Base-by-base conservation (phyloP, 495 filamentous ascomycete genomes). In the Neurospora sublineolata region DNA sequence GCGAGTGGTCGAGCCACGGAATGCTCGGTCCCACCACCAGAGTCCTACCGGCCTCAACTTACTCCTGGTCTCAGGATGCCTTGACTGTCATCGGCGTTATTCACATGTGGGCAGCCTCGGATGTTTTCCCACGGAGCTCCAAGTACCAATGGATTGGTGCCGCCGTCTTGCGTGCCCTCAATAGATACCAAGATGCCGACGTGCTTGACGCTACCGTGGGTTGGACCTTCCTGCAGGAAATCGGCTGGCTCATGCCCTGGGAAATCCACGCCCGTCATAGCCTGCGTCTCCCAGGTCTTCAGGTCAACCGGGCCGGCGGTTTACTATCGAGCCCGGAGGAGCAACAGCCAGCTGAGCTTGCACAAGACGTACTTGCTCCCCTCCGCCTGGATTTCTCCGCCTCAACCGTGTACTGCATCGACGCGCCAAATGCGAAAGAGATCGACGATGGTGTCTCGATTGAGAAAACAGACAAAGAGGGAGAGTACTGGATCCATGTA, bases 371-470 rank as follows among this genome's bases (percentile, higher is more conserved):
- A 10, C 87, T 97, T 83, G 80, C 83, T 3, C 73, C 78, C 38
- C 76, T 93, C 52, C 87, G 95, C 42, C 88, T 85, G 60, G 90
- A 94, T 70, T 94, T 93, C 89, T 85, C 85, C 1, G 80, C 88
- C 67, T 74, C 91, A 68, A 86, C 87, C 0, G 91, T 94, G 7
- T 98, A 90, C 80, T 96, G 93, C 77, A 92, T 99, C 71, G 95
- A 99, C 77, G 85, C 86, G 73, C 82, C 83, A 3, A 79, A 80
- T 38, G 90, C 95, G 1, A 77, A 87, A 46, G 94, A 97, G 75
- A 92, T 97, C 69, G 95, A 99, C 73, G 94, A 98, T 77, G 94
- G 92, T 30, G 80, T 98, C 10, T 97, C 94, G 2, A 72, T 97
- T 9, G 92, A 95, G 77, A 80, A 79, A 11, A 84, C 91, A 3